A percentile compares a stretch with the other conserved stretches of the same genome.
Conservation (phyloP, 2,329 filamentous ascomycete genomes). For the Chrysosphaeria jannelii region DNA sequence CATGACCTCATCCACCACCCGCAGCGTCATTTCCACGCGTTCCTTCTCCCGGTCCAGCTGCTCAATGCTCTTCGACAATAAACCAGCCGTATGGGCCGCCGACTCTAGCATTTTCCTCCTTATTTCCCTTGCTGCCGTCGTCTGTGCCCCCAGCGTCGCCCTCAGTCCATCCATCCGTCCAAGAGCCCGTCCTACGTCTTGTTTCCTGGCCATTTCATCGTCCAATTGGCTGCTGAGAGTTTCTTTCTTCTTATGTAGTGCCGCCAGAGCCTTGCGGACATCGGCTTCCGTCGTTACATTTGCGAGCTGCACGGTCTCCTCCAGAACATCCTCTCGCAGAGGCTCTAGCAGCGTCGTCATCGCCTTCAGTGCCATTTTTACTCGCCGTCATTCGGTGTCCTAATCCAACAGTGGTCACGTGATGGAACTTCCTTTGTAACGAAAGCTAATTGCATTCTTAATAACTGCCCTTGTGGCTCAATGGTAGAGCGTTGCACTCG, state of each 20-base stretch:
- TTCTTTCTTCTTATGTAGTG: slow-evolving; percentile 48
- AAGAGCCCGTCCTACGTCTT: slow-evolving; percentile 63
- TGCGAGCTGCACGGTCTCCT: too few species aligned
- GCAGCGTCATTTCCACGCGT: slow-evolving; percentile 65
- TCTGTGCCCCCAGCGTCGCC: slow-evolving; percentile 64
- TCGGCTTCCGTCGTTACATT: too few species aligned
- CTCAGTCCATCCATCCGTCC: slow-evolving; percentile 68
- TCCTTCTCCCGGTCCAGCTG: slow-evolving; percentile 73
- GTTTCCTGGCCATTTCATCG: slow-evolving; percentile 49
- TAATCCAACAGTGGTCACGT: too few species aligned
- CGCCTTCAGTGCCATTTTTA: too few species aligned
- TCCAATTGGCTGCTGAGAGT: slow-evolving; percentile 45
- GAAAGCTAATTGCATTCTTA: too few species aligned
- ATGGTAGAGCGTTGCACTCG: too few species aligned
- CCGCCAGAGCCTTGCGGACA: slow-evolving; percentile 45
- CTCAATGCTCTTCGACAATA: slow-evolving; percentile 66
- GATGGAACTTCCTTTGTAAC: too few species aligned
- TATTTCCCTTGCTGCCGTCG: slow-evolving; percentile 52
- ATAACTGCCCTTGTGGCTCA: too few species aligned
- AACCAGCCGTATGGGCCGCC: slow-evolving; percentile 57
- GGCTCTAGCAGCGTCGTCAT: too few species aligned
- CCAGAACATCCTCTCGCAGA: too few species aligned
- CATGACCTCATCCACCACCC: slow-evolving; percentile 82
- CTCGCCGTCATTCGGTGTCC: too few species aligned
- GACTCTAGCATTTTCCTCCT: slow-evolving; percentile 74